Base-by-base conservation (phyloP, 768 basidiomycete genomes). In the Cystobasidium tubakii region DNA sequence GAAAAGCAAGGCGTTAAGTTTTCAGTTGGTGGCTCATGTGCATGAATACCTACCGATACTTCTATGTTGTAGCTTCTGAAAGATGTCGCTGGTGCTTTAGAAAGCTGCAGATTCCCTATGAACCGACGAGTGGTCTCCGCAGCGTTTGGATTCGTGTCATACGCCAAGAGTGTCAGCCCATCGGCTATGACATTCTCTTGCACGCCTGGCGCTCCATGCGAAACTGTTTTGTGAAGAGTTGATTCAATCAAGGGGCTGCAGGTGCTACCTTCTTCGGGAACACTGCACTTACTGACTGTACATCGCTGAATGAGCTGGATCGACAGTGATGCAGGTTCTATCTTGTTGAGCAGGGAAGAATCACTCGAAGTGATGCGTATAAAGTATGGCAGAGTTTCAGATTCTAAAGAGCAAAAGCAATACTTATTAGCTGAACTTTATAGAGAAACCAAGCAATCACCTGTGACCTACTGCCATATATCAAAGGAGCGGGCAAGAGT, bases 391-490 rank as follows among this genome's bases (percentile, higher is more conserved):
- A 71, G 33, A 4, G n/a, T 71, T 36, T 71, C 69, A 15, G 54
- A 13, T 39, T 71, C 69, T 71, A 31, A 17, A 36, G 17, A 31
- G 33, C 13, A 43, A 53, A 31, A 50, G 6, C 39, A n/a, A 43
- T 23, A 6, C 23, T 23, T 27, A 17, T 60, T 21, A 34, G 50
- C 23, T 7, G 29, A 13, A 19, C 66, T 9, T 4, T 4, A 29
- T 42, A 44, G 25, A 10, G 13, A 23, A 42, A 42, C 4, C 15
- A 23, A 29, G 15, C 50, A n/a, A 19, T 10, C 17, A 31, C 1
- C 4, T 42, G 69, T 13, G 39, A 36, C 69, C 34, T 31, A 71
- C 69, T 71, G 12, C 69, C 69, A 71, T 57, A 71, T 31, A 71
- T 60, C 1, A 57, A 25, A 27, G 69, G 69, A 27, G 50, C 43